Percentiles rank a stretch among this genome's conserved stretches.
Conservation (phyloP, 441 rosid species). For the Daphne laureola region DNA sequence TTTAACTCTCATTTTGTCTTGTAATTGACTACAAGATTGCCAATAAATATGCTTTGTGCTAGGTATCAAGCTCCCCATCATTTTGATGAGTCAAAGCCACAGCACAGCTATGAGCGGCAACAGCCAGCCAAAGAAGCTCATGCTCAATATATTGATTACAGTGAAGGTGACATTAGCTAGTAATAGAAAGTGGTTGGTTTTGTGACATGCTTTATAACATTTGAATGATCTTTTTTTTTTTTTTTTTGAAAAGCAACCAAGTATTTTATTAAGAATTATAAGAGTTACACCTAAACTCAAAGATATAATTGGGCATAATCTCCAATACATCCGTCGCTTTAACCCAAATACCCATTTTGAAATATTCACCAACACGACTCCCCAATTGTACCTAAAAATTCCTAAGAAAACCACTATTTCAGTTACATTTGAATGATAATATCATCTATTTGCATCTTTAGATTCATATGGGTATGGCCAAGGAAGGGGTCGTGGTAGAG, state of each 20-base stretch:
- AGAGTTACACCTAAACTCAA: no score
- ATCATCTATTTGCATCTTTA: conserved; percentile 20
- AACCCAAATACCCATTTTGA: no score
- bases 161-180: conserved; percentile 46
- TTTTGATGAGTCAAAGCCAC: conserved; percentile 48
- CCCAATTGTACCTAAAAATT: no score
- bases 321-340: no score
- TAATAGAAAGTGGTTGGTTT: conserved; percentile 3
- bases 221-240: no score
- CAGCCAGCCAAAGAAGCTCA: conserved; percentile 45
- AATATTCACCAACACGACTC: no score
- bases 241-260: no score
- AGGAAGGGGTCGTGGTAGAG: conserved; percentile 69
- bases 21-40: neutral
- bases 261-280: no score
- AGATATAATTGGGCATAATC: no score
- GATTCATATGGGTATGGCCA: conserved; percentile 57
- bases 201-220: neutral
- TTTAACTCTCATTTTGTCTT: no score
- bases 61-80: conserved; percentile 81
- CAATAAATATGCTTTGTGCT: conserved; percentile 1
- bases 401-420: no score
- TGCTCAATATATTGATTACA: conserved; percentile 33
- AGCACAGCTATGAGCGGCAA: conserved; percentile 37
- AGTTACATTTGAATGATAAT: conserved; percentile 7